Evolutionary conservation across 495 filamentous ascomycete genomes (phyloP).

Genomic region (Hypoxylon cercidicola): DNA sequence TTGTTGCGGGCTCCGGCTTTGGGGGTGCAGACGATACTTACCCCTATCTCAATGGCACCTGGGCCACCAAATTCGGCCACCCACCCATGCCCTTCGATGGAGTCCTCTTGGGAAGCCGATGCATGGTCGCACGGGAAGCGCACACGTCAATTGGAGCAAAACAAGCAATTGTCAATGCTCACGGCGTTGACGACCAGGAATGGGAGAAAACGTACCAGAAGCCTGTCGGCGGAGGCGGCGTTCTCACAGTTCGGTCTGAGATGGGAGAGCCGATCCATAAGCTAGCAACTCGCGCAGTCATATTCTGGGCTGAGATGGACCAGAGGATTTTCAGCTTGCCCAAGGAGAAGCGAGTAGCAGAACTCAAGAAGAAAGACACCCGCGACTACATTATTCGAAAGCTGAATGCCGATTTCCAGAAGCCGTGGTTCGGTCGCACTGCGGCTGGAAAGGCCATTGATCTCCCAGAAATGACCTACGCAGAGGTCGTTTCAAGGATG

Average conservation of each 20-base stretch:
- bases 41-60: constrained; percentile 78
- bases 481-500: constrained; percentile 83
- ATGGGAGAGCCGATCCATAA: constrained; percentile 96
- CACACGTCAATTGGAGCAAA: constrained; percentile 84
- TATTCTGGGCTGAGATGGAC: constrained; percentile 92
- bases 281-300: constrained; percentile 83
- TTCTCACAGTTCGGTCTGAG: constrained; percentile 86
- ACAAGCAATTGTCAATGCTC: constrained; percentile 82
- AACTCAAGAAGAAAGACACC: constrained; percentile 74
- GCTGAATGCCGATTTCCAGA: constrained; percentile 89
- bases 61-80: constrained; percentile 76
- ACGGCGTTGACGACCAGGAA: constrained; percentile 78
- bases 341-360: constrained; percentile 80
- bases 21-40: constrained; percentile 82
- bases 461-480: constrained; percentile 89
- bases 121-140: constrained; percentile 86
- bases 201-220: constrained; percentile 91
- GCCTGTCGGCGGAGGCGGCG: constrained; percentile 70
- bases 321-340: constrained; percentile 87
- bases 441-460: constrained; percentile 76
- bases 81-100: constrained; percentile 86
- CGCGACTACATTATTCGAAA: constrained; percentile 88
- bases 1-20: constrained; percentile 82
- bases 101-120: constrained; percentile 77
- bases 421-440: constrained; percentile 90